Conservation (phyloP, 805 yeast species). For the Starmerella floricola region DNA sequence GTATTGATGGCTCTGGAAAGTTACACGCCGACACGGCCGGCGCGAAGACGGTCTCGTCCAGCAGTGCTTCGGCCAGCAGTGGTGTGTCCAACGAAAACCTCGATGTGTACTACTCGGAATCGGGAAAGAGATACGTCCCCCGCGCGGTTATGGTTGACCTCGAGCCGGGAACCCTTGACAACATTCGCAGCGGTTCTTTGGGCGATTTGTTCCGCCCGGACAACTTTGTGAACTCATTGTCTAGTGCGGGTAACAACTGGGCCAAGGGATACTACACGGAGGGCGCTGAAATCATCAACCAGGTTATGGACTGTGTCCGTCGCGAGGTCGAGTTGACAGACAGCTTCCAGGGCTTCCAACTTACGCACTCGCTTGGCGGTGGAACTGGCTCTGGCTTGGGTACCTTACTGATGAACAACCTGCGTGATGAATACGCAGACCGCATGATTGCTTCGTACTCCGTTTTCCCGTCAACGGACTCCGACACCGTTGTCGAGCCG, state of each 20-base stretch:
- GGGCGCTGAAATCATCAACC: conserved; percentile 87
- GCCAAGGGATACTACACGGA: conserved; percentile 95
- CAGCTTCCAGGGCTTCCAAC: conserved; percentile 89
- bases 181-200: conserved; percentile 64
- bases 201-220: conserved; percentile 89
- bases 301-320: conserved; percentile 78
- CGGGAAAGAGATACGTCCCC: conserved; percentile 71
- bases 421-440: conserved; percentile 87
- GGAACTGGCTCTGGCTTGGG: conserved; percentile 98
- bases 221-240: conserved; percentile 76
- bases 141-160: conserved; percentile 85
- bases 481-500: conserved; percentile 92
- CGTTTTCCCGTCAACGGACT: conserved; percentile 82
- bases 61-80: conserved; percentile 6
- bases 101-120: conserved; percentile 80
- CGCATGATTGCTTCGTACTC: conserved; percentile 95
- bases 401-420: conserved; percentile 69
- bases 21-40: conserved; percentile 20
- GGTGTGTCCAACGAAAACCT: conserved; percentile 37
- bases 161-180: conserved; percentile 89
- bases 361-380: conserved; percentile 71
- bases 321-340: conserved; percentile 92
- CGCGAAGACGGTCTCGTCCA: not conserved
- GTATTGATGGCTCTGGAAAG: conserved; percentile 30
- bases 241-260: conserved; percentile 94